Evolutionary conservation across 2,329 filamentous ascomycete species (phyloP).

Genomic region (Orbilia oligospora): DNA sequence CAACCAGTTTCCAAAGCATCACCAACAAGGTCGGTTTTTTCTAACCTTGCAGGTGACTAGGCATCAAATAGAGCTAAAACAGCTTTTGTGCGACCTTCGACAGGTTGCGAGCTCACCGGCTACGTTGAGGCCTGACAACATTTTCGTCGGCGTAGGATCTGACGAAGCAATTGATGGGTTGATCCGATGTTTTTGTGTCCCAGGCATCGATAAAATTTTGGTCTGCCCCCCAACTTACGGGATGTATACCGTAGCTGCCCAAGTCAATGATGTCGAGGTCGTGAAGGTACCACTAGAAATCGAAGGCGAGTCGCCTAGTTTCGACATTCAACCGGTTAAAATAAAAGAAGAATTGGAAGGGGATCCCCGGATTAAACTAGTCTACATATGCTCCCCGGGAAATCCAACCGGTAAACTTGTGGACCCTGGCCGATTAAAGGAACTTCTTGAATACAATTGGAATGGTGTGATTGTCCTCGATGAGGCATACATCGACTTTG

Average conservation of each 20-base stretch:
- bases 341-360: constrained; percentile 77
- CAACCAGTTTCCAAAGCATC: not conserved
- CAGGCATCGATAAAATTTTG: constrained; percentile 88
- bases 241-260: constrained; percentile 96
- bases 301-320: constrained; percentile 71
- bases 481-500: constrained; percentile 97
- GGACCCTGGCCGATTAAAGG: constrained; percentile 78
- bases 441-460: constrained; percentile 88
- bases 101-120: constrained; percentile 72
- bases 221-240: constrained; percentile 97
- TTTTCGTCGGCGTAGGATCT: constrained; percentile 95
- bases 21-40: not conserved
- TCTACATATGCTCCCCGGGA: constrained; percentile 93
- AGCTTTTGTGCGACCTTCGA: constrained; percentile 86
- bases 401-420: constrained; percentile 91
- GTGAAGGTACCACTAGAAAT: constrained; percentile 81
- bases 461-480: constrained; percentile 95
- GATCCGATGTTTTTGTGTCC: constrained; percentile 91
- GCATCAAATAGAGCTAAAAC: constrained; percentile 89
- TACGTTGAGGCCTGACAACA: constrained; percentile 81
- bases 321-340: constrained; percentile 79
- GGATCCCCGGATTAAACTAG: constrained; percentile 81
- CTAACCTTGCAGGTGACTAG: constrained; percentile 65
- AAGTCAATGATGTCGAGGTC: constrained; percentile 90
- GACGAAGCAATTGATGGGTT: constrained; percentile 98